These are phyloP conservation scores for Scenedesmus sp. DNA, from an alignment of 163 green algal species.

Conservation along the genomic window DNA sequence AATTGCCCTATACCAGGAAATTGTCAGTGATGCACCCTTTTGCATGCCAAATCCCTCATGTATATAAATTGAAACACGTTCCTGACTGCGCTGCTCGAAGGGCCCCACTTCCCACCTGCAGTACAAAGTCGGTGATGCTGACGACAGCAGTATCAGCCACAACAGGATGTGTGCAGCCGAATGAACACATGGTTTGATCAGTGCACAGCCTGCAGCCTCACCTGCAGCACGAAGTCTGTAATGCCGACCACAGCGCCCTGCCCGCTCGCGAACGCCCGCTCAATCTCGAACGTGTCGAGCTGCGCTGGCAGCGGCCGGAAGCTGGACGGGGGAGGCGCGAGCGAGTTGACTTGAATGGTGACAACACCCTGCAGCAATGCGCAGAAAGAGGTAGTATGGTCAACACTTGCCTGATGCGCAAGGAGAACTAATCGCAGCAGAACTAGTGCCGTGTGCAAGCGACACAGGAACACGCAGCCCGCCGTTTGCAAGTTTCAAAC, in stretches of 20 bases:
- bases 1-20: too few species aligned
- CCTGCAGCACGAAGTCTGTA: conserved; percentile 49
- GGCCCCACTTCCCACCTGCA: too few species aligned
- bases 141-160: too few species aligned
- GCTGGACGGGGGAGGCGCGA: not conserved
- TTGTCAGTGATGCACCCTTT: too few species aligned
- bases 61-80: too few species aligned
- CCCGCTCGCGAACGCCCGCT: conserved; percentile 5
- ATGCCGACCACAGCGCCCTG: conserved; percentile 42
- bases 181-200: too few species aligned
- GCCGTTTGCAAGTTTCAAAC: not conserved
- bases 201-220: not conserved
- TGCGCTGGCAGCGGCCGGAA: conserved; percentile 24
- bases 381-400: not conserved
- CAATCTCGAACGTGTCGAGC: conserved; percentile 33
- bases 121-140: too few species aligned
- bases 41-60: too few species aligned
- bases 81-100: too few species aligned
- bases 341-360: conserved; percentile 31
- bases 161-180: too few species aligned
- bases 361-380: conserved; percentile 36
- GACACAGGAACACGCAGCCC: not conserved
- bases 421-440: not conserved
- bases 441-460: not conserved
- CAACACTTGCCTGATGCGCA: not conserved